Percentiles rank a stretch among this genome's conserved stretches.
Conservation (phyloP, 2,329 filamentous ascomycete species). For the Fusarium ambrosium region DNA sequence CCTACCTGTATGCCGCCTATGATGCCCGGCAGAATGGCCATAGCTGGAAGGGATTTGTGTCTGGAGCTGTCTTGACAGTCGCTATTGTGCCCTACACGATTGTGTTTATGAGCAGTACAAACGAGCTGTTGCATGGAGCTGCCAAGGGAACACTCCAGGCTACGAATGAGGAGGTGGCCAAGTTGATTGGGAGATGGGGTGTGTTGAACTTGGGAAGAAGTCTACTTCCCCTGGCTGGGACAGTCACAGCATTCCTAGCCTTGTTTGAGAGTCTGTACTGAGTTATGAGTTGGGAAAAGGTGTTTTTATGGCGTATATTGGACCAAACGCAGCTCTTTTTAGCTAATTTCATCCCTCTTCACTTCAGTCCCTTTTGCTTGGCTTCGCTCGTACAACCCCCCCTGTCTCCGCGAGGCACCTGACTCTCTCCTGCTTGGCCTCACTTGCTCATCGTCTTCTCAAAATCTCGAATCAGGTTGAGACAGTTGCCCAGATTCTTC, state of each 20-base stretch:
- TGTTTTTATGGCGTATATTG: not conserved
- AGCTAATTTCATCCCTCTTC: not conserved
- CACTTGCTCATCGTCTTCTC: conserved; percentile 44
- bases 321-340: not conserved
- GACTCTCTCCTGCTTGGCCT: not conserved
- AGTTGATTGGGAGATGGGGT: conserved; percentile 42
- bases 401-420: too few species aligned
- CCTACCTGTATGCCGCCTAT: conserved; percentile 56
- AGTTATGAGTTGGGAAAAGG: not conserved
- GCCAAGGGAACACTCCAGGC: conserved; percentile 37
- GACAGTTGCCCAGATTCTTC: conserved; percentile 58
- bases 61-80: conserved; percentile 51
- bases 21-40: conserved; percentile 44
- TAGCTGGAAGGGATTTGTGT: conserved; percentile 52
- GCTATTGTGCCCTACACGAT: conserved; percentile 58
- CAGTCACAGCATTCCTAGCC: conserved; percentile 41
- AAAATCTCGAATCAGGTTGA: conserved; percentile 53
- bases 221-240: conserved; percentile 50
- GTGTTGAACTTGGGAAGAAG: conserved; percentile 50
- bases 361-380: not conserved
- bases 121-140: conserved; percentile 48
- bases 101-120: conserved; percentile 55
- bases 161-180: conserved; percentile 40
- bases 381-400: not conserved
- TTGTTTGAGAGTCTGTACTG: conserved; percentile 36